Percentiles rank a stretch among this genome's conserved stretches.
Conservation (phyloP, 768 basidiomycete genomes). For the Suillus spraguei region DNA sequence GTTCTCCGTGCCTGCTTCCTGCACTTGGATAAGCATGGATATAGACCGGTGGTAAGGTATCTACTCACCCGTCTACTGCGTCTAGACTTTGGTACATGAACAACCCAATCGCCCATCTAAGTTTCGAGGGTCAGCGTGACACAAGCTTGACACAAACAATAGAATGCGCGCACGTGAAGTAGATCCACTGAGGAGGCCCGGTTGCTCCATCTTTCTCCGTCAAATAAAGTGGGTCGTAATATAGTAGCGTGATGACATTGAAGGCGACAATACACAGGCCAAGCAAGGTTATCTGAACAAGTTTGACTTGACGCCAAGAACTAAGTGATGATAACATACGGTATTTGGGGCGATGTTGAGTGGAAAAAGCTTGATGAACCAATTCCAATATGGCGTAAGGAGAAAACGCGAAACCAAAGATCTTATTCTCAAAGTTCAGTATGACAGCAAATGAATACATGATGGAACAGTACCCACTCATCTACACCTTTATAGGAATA, state of each 20-base stretch:
- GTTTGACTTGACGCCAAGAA: neutral
- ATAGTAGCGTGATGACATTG: constrained; percentile 83
- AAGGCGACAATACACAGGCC: constrained; percentile 80
- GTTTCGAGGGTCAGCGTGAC: neutral
- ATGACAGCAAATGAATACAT: constrained; percentile 7
- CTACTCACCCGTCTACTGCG: constrained; percentile 80
- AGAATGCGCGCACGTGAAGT: constrained; percentile 74
- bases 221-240: constrained; percentile 81
- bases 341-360: constrained; percentile 85
- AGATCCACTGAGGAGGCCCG: constrained; percentile 83
- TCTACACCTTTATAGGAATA: constrained; percentile 84
- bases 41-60: constrained; percentile 18
- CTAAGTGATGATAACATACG: constrained; percentile 45
- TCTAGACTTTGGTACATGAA: constrained; percentile 92
- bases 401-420: constrained; percentile 77
- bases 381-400: constrained; percentile 86
- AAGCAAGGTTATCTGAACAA: constrained; percentile 85
- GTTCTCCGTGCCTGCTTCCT: constrained; percentile 96
- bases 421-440: constrained; percentile 31
- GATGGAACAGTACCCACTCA: constrained; percentile 51
- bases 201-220: constrained; percentile 62
- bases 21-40: constrained; percentile 13
- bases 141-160: constrained; percentile 9
- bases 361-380: constrained; percentile 90
- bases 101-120: constrained; percentile 84